Base-by-base conservation (phyloP, 768 basidiomycete genomes). In the Trametes elegans region DNA sequence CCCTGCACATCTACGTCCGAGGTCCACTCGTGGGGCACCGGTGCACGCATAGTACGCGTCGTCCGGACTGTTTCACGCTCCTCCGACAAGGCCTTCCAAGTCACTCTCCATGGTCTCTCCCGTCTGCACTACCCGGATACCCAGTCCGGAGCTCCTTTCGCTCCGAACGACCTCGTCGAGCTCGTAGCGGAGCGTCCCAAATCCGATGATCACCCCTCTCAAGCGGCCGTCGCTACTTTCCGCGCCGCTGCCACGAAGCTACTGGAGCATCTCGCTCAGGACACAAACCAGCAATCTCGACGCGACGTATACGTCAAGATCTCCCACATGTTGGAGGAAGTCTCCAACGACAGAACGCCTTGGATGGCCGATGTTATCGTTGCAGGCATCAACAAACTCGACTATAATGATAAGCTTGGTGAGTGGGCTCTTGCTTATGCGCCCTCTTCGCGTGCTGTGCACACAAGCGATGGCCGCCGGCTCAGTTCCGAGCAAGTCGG, bases 361-460 rank as follows among this genome's bases (percentile, higher is more conserved):
- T 88, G 85, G 82, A 83, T 90, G 78, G 87, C 88, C 0, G 90
- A 92, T 63, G 82, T 90, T 11, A 76, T 92, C 29, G 77, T 90
- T 14, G 78, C 85, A 9, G 67, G 70, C n/a, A 70, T 86, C 18
- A 80, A 82, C 47, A 59, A 59, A 43, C 79, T 77, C 3, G 87
- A 87, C 49, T 87, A 87, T 59, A 71, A 71, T 3, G 90, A 92
- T 67, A 88, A 84, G 67, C 76, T 91, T 14, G 82, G 90, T 87
- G 62, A 61, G 80, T 74, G 8, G 29, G 24, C 36, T 26, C 10
- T 27, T 39, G 27, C 6, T 5, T 28, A 36, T 1, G 23, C 26
- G 1, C 21, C 10, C 14, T n/a, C 24, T 18, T 19, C 31, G n/a
- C 10, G 13, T 48, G 23, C n/a, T 5, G 3, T 48, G 5, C 19